Conservation (phyloP, 2,329 filamentous ascomycete genomes). For the Aspergillus transmontanensis region DNA sequence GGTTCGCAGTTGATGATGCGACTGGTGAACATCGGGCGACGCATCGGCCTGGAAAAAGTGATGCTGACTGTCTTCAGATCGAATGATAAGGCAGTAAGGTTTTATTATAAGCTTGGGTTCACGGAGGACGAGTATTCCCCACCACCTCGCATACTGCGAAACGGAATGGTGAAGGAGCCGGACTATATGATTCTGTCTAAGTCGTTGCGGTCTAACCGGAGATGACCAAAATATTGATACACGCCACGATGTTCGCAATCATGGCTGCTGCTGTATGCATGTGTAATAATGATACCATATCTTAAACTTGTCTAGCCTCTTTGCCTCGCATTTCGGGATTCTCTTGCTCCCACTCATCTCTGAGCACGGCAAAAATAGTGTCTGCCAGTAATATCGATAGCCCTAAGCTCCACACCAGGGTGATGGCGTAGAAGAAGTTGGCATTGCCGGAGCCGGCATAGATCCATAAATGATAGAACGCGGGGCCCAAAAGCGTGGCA, state of each 20-base stretch:
- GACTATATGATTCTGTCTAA: slow-evolving; percentile 60
- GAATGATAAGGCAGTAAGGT: slow-evolving; percentile 50
- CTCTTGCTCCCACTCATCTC: slow-evolving; percentile 93
- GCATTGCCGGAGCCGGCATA: slow-evolving; percentile 97
- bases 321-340: slow-evolving; percentile 87
- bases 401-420: slow-evolving; percentile 94
- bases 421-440: slow-evolving; percentile 99
- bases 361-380: slow-evolving; percentile 79
- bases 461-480: slow-evolving; percentile 97
- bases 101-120: slow-evolving; percentile 57
- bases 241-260: neutral
- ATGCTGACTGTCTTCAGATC: slow-evolving; percentile 64
- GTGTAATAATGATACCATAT: slow-evolving; percentile 18
- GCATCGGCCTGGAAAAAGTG: slow-evolving; percentile 53
- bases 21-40: slow-evolving; percentile 51
- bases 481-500: slow-evolving; percentile 83
- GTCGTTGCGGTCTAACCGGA: slow-evolving; percentile 24
- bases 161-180: slow-evolving; percentile 51
- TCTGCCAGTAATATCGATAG: slow-evolving; percentile 86
- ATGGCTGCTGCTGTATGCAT: neutral
- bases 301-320: slow-evolving; percentile 80
- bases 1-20: slow-evolving; percentile 54
- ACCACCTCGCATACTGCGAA: slow-evolving; percentile 50
- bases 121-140: slow-evolving; percentile 56
- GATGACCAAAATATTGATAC: neutral